Base-by-base conservation (phyloP, 352 stramenopile genomes). In the Phytophthora pini region DNA sequence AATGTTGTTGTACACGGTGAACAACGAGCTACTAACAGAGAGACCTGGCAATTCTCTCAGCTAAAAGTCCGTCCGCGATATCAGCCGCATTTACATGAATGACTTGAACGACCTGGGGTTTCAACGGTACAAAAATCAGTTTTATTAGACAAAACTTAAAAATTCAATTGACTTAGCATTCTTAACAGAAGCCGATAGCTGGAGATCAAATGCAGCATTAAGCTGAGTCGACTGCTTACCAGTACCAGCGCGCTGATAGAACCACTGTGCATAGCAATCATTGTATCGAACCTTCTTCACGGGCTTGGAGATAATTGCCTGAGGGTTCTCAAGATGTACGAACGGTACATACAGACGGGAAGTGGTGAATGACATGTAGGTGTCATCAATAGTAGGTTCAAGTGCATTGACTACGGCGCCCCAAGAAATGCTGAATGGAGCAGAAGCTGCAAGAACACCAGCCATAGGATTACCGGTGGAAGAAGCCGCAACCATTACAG, bases 241-340 rank as follows among this genome's bases (percentile, higher is more conserved):
- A 12, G n/a, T 36, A 20, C 34, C 56, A 29, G 56, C 56, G 0
- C 46, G 46, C 2, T 65, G 46, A 3, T 65, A 52, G 12, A 65
- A 57, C 56, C 34, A 57, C 17, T 52, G 56, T 0, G 47, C 46
- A 8, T 65, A 65, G 1, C 20, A 51, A 29, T 65, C 56, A 11
- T 51, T 50, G 29, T 40, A 65, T 5, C 46, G 46, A 45, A 54
- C 32, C 29, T 46, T 62, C 15, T 57, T 57, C 0, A 57, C 50
- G 10, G 50, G 50, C 38, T 57, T 57, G 0, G 36, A 48, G 9
- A 57, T 57, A 1, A 57, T 57, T 7, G 50, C 24, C 20, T 46
- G 38, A 47, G 50, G 50, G 4, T 48, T 57, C 24, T 57, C 50
- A 9, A 56, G 49, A 36, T 56, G 34, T 11, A 56, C 49, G n/a